Evolutionary conservation across 78 protist species (phyloP).

Genomic region (Monocercomonoides exilis): DNA sequence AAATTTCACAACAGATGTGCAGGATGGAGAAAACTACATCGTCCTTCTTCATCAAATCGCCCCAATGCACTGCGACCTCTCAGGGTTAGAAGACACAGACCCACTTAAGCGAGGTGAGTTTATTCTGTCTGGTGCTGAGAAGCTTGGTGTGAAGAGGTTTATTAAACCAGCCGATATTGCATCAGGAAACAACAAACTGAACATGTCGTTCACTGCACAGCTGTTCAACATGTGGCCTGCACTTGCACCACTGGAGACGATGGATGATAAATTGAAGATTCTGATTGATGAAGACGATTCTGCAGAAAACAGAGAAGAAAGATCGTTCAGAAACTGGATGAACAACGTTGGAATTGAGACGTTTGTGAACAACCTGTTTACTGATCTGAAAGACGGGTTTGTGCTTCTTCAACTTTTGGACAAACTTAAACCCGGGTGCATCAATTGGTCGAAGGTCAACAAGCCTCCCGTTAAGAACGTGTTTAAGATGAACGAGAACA

Average conservation of each 20-base stretch:
- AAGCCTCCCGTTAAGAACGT: conserved; percentile 33
- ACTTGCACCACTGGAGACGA: conserved; percentile 50
- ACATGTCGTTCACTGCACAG: conserved; percentile 86
- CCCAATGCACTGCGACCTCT: conserved; percentile 34
- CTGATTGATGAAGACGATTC: conserved; percentile 4
- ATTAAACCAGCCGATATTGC: conserved; percentile 62
- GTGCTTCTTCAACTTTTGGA: conserved; percentile 72
- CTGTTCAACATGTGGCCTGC: conserved; percentile 81
- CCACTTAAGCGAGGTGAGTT: conserved; percentile 58
- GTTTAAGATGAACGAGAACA: conserved; percentile 52
- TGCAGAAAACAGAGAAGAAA: conserved; percentile 81
- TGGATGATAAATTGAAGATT: conserved; percentile 29
- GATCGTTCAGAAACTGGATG: conserved; percentile 81
- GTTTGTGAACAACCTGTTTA: conserved; percentile 59
- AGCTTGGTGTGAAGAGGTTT: conserved; percentile 65
- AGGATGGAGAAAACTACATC: conserved; percentile 67
- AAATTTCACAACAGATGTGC: conserved; percentile 73
- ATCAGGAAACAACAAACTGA: conserved; percentile 71
- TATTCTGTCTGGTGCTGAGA: conserved; percentile 68
- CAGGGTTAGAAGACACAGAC: conserved; percentile 46
- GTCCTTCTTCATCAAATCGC: conserved; percentile 72
- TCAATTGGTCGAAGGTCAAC: conserved; percentile 43
- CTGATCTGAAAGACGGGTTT: conserved; percentile 71
- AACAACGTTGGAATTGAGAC: conserved; percentile 78
- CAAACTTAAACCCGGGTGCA: conserved; percentile 67